Base-by-base conservation (phyloP, 139 green algal species). In the Diplosphaera chodatii region DNA sequence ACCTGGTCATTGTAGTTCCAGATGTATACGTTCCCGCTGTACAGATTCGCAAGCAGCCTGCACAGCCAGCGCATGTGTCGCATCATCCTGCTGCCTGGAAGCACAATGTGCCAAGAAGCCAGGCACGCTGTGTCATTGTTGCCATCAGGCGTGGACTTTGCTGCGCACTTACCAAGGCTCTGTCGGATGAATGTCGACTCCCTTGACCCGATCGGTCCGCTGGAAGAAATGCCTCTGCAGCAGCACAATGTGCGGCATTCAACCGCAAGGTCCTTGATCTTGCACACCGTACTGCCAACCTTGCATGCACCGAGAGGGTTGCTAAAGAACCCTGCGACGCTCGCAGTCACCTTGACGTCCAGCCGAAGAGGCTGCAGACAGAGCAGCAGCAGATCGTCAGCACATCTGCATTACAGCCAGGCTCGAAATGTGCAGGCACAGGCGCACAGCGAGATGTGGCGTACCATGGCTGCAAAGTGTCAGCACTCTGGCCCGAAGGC, bases 181-280 rank as follows among this genome's bases (percentile, higher is more conserved):
- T 40, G 93, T 98, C 3, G 96, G 96, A 71, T 99, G 96, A 15
- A 99, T 76, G 78, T 99, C 96, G 10, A 99, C 91, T 48, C 93
- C 92, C 78, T 99, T 99, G 29, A 99, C 92, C 10, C 96, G 84
- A 67, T 99, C 96, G 22, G 94, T 97, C 18, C 96, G 84, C 78
- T 99, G 96, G 3, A 89, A 84, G 64, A 99, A 92, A 68, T 92
- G 77, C 40, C 89, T 79, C 91, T 98, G 80, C 74, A 79, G 64
- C 4, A 13, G 55, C 37, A 10, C 37, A 48, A 10, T 48, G 48
- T 62, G 25, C 34, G 32, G 13, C n/a, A n/a, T n/a, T n/a, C n/a
- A n/a, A n/a, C n/a, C n/a, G n/a, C n/a, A n/a, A n/a, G n/a, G n/a
- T n/a, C n/a, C n/a, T n/a, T n/a, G n/a, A n/a, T n/a, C n/a, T n/a